These are phyloP conservation scores for Sporothrix protearum DNA, from an alignment of 2,329 filamentous ascomycete genomes.

Conservation along the genomic window DNA sequence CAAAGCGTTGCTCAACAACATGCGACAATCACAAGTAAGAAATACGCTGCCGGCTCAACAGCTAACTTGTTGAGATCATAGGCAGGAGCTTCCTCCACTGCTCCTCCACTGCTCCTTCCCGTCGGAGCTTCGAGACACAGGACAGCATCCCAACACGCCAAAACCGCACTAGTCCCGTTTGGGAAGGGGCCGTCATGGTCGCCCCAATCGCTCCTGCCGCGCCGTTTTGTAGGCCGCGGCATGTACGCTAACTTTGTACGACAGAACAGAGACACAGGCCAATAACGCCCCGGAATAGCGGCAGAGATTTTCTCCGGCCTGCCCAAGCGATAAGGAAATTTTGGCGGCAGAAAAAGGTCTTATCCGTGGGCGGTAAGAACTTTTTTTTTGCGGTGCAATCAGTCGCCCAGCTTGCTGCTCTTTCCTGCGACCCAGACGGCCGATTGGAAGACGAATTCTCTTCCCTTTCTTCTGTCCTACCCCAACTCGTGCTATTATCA, in stretches of 20 bases:
- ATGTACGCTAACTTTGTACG: neutral
- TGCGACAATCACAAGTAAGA: slow-evolving; percentile 9
- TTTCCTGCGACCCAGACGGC: neutral
- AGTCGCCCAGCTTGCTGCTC: neutral
- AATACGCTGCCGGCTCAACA: neutral
- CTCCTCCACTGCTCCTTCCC: neutral
- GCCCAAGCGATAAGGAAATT: slow-evolving; percentile 25
- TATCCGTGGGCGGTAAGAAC: slow-evolving; percentile 22
- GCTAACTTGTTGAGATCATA: slow-evolving; percentile 14
- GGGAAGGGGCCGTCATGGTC: neutral
- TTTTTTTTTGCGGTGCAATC: slow-evolving; percentile 18
- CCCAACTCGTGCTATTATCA: neutral
- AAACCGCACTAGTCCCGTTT: neutral
- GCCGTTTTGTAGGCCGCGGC: neutral
- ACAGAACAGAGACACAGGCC: neutral
- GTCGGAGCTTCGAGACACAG: neutral
- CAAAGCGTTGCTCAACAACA: slow-evolving; percentile 5
- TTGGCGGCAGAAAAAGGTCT: slow-evolving; percentile 27
- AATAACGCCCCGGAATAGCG: neutral
- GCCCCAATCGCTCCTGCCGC: neutral
- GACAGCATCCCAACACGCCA: slow-evolving; percentile 9
- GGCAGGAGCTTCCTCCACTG: neutral
- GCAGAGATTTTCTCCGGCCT: slow-evolving; percentile 12
- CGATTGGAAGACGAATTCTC: neutral
- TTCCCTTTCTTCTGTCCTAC: neutral